Percentiles rank a stretch among this genome's conserved stretches.
Evolutionary conservation across 441 rosid species (phyloP).

Genomic region (Cnidoscolus chayamansa): DNA sequence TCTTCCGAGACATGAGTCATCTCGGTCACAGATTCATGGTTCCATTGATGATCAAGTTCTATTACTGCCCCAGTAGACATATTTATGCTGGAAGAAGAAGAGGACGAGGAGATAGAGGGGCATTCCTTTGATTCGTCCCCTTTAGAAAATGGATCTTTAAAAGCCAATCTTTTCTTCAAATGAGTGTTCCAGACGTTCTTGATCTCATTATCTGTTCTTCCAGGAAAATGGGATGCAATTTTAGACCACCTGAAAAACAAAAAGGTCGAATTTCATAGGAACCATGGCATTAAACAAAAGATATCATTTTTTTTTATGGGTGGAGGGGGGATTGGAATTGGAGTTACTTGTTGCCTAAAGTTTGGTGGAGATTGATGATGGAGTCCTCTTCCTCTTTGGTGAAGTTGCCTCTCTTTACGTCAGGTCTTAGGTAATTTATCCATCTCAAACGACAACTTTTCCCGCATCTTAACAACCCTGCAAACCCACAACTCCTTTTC

Average conservation of each 20-base stretch:
- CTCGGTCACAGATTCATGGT: conserved; percentile 19
- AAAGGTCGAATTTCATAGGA: neutral
- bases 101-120: conserved; percentile 30
- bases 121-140: conserved; percentile 32
- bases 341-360: conserved; percentile 56
- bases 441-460: conserved; percentile 74
- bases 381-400: conserved; percentile 52
- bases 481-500: neutral
- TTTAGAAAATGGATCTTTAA: neutral
- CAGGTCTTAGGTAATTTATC: conserved; percentile 72
- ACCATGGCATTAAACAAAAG: neutral
- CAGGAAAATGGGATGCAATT: conserved; percentile 69
- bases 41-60: conserved; percentile 13
- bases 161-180: conserved; percentile 59
- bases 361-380: conserved; percentile 45
- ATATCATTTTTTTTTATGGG: too few species aligned
- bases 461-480: conserved; percentile 65
- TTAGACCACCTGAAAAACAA: conserved; percentile 69
- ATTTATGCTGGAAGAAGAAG: conserved; percentile 39
- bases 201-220: conserved; percentile 85
- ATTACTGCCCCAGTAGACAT: neutral
- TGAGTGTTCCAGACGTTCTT: conserved; percentile 91
- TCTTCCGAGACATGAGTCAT: conserved; percentile 18
- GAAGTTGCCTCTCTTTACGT: conserved; percentile 64
- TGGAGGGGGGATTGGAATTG: neutral